These are phyloP conservation scores for Cudoniella acicularis DNA, from an alignment of 495 filamentous ascomycete species.

Conservation along the genomic window DNA sequence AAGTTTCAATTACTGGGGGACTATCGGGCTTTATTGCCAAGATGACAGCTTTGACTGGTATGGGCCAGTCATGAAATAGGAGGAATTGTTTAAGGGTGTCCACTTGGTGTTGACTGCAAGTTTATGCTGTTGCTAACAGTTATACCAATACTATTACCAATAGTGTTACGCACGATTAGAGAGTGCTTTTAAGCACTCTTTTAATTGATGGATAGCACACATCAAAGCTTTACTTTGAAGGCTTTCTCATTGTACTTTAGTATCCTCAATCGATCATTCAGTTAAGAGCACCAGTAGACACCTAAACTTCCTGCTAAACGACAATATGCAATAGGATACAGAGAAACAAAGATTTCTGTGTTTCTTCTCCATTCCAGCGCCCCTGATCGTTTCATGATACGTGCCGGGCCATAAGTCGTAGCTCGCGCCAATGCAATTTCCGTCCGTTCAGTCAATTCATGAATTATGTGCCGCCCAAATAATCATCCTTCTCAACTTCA, in stretches of 20 bases:
- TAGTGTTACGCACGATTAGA: too few species aligned
- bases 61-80: too few species aligned
- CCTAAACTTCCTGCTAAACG: slow-evolving; percentile 11
- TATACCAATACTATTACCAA: too few species aligned
- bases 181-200: too few species aligned
- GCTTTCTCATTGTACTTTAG: neutral
- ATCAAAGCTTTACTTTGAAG: too few species aligned
- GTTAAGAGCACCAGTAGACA: too few species aligned
- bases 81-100: too few species aligned
- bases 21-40: neutral
- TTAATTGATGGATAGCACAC: too few species aligned
- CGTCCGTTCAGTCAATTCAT: neutral
- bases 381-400: neutral
- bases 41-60: neutral
- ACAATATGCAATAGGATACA: slow-evolving; percentile 12
- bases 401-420: neutral
- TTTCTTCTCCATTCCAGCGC: neutral
- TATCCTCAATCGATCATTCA: neutral
- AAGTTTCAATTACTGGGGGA: neutral
- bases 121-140: too few species aligned
- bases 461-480: neutral
- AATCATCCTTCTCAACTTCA: neutral
- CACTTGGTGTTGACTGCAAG: too few species aligned
- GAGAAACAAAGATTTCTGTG: neutral
- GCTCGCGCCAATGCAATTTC: neutral